phyloP scores from a whole-genome alignment of 2,329 filamentous ascomycete species.

The Periconia macrospinosa region DNA sequence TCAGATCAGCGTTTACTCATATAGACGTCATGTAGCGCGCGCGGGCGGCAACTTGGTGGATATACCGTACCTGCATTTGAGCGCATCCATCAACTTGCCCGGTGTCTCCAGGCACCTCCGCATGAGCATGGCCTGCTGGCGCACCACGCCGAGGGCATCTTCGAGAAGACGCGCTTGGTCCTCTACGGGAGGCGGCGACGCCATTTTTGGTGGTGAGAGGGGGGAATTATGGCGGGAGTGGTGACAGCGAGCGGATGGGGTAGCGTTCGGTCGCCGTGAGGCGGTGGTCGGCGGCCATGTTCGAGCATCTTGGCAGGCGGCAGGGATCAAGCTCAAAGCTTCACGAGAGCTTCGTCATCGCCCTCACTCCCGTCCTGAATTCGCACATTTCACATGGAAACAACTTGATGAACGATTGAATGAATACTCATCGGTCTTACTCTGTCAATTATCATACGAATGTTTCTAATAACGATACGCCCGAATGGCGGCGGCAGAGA shows the following conservation, averaged over 20 bases:
- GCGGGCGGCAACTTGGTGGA: slow-evolving; percentile 1
- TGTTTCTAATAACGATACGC: no score
- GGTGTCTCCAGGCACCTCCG: slow-evolving; percentile 96
- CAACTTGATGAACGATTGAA: no score
- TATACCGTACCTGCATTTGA: slow-evolving; percentile 89
- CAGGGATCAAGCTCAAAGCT: slow-evolving; percentile 26
- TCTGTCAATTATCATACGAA: no score
- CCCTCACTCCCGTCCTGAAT: neutral
- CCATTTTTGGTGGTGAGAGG: slow-evolving; percentile 39
- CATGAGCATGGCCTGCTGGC: slow-evolving; percentile 96
- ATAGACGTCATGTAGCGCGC: neutral
- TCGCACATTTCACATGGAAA: neutral
- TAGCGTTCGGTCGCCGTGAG: neutral
- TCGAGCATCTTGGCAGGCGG: slow-evolving; percentile 20
- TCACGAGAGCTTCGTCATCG: slow-evolving; percentile 25
- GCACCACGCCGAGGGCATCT: slow-evolving; percentile 93
- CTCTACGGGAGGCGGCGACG: slow-evolving; percentile 54
- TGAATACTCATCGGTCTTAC: no score
- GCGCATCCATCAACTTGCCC: slow-evolving; percentile 98
- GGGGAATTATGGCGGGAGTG: slow-evolving; percentile 22
- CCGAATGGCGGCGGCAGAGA: no score
- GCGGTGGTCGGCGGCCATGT: slow-evolving; percentile 1
- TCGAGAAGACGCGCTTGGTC: slow-evolving; percentile 85
- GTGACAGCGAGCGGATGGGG: slow-evolving; percentile 20
- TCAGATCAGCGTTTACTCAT: slow-evolving; percentile 3